A percentile compares a stretch with the other conserved stretches of the same genome.
These are phyloP conservation scores for Pedinophyceae sp. DNA, from an alignment of 139 green algal species.

Conservation along the genomic window DNA sequence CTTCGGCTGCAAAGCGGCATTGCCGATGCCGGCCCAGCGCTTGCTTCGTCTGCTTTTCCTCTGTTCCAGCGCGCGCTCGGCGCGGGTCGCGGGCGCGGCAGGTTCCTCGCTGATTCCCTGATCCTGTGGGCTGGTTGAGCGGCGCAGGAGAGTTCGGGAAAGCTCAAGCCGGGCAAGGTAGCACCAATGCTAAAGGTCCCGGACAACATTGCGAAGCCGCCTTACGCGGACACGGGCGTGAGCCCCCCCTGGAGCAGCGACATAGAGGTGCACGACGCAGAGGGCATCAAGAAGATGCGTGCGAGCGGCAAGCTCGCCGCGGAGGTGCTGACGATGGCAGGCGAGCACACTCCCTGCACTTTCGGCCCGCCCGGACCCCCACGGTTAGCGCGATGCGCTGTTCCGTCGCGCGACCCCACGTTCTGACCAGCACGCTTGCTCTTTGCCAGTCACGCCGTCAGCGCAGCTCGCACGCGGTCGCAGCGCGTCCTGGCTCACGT, in stretches of 20 bases:
- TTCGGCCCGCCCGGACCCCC: neutral
- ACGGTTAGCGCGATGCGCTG: neutral
- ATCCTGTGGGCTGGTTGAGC: too few species aligned
- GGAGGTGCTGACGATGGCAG: slow-evolving; percentile 55
- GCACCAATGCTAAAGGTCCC: slow-evolving; percentile 39
- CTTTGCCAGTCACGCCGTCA: neutral
- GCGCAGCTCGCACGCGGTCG: neutral
- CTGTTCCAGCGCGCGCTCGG: too few species aligned
- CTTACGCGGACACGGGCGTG: slow-evolving; percentile 35
- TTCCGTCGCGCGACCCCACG: neutral
- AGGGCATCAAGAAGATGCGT: slow-evolving; percentile 68
- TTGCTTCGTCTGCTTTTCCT: too few species aligned
- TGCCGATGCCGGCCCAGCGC: too few species aligned
- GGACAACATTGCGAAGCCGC: slow-evolving; percentile 40
- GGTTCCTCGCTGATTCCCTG: too few species aligned
- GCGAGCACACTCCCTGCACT: neutral
- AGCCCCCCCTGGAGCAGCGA: neutral
- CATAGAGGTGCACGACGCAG: slow-evolving; percentile 1
- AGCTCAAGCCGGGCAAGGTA: slow-evolving; percentile 25
- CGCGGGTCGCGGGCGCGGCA: too few species aligned
- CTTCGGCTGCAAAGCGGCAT: too few species aligned
- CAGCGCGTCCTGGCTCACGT: neutral
- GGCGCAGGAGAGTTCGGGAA: neutral
- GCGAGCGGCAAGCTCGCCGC: slow-evolving; percentile 69
- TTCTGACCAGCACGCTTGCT: neutral